Base-by-base conservation (phyloP, 2,329 filamentous ascomycete genomes). In the Trichoderma breve region DNA sequence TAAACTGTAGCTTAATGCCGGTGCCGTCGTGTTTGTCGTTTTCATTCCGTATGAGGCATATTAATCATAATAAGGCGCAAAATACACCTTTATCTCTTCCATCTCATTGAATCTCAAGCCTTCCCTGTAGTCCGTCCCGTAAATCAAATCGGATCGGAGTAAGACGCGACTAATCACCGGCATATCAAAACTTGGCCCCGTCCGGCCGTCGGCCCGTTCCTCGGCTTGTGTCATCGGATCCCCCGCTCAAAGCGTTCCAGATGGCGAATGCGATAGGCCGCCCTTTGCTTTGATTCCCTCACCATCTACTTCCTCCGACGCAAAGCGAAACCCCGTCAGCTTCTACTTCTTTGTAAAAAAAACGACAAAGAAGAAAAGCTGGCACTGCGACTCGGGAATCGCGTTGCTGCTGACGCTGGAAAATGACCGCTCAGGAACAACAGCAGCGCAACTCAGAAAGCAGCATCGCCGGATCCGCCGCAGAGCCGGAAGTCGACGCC, bases 341-440 rank as follows among this genome's bases (percentile, higher is more conserved):
- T 34, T 24, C 21, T 11, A 32, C 30, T 57, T 30, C 26, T 11
- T 43, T 51, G 43, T 43, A 7, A 39, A 39, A 14, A 14, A 8
- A 53, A 14, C 21, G 3, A 11, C 9, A 21, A 51, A 21, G 21
- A n/a, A 51, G n/a, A 24, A 53, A 24, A 21, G 21, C 47, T 12
- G 47, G 21, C 47, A 24, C 21, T 6, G 47, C 47, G 47, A 53
- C 11, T 3, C 3, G 12, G 6, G n/a, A 53, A 58, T 8, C 18
- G 18, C 28, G 28, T 12, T n/a, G 14, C 26, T 30, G 55, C 51
- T 12, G 28, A 70, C 28, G 34, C 61, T 28, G 34, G 61, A 58
- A 71, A 24, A 71, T 71, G 69, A 65, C 69, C 51, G 47, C 51
- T 12, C 58, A 71, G 18, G 61, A 64, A 65, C 51, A 51, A 58